These are phyloP conservation scores for Fusarium hostae DNA, from an alignment of 2,329 filamentous ascomycete species.

Conservation along the genomic window DNA sequence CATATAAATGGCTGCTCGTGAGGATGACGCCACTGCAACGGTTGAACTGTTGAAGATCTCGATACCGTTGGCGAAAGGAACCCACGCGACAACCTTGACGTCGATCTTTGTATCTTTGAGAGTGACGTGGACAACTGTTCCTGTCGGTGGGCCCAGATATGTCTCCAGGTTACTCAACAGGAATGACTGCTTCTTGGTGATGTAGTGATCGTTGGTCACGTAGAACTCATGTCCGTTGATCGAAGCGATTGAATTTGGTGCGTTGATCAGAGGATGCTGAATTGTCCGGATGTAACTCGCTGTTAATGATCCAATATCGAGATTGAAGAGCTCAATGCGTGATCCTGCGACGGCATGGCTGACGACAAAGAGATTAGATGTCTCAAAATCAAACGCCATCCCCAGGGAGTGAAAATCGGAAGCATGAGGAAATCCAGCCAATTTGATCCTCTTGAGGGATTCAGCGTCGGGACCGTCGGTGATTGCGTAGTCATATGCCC, in stretches of 20 bases:
- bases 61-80: conserved; percentile 57
- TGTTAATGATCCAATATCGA: conserved; percentile 48
- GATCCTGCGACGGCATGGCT: conserved; percentile 52
- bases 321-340: conserved; percentile 53
- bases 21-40: conserved; percentile 52
- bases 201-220: conserved; percentile 55
- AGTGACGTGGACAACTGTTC: conserved; percentile 51
- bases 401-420: conserved; percentile 55
- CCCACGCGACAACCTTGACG: conserved; percentile 46
- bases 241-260: conserved; percentile 54
- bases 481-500: conserved; percentile 52
- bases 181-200: conserved; percentile 41
- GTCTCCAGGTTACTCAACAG: conserved; percentile 50
- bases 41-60: conserved; percentile 53
- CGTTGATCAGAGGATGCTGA: conserved; percentile 52
- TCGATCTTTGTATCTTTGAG: conserved; percentile 18
- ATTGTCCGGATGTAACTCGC: conserved; percentile 53
- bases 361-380: conserved; percentile 50
- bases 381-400: conserved; percentile 51
- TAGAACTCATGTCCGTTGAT: conserved; percentile 52
- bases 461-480: conserved; percentile 16
- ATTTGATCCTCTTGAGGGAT: conserved; percentile 37
- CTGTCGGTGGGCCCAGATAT: conserved; percentile 47
- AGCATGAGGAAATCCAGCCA: conserved; percentile 36
- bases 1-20: conserved; percentile 23